Base-by-base conservation (phyloP, 1,284 basidiomycete species). In the Megacollybia platyphylla region DNA sequence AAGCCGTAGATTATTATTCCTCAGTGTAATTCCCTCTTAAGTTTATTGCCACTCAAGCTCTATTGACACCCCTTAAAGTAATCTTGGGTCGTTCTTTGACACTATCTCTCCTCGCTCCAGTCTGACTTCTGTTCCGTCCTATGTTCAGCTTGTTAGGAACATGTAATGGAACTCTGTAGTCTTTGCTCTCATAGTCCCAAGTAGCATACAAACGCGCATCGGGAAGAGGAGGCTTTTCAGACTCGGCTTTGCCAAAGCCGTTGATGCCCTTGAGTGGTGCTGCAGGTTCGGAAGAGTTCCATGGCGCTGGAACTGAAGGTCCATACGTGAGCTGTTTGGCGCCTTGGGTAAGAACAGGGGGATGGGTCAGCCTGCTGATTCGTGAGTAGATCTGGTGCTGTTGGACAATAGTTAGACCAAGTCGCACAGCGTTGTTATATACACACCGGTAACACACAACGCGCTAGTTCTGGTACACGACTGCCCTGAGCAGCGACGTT, bases 101-200 rank as follows among this genome's bases (percentile, higher is more conserved):
- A 24, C 20, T 24, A 5, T 24, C 20, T 5, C 20, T 24, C 20
- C 20, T 24, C 20, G 20, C 20, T 24, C 4, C 20, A 3, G 20
- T 24, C 20, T 24, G 20, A 24, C 20, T 24, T 5, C 20, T 24
- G 5, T 24, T 24, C 20, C 20, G 20, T 5, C 4, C 5, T 5
- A 24, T 24, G 20, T 24, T 24, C 20, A 24, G 20, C 20, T 24
- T 24, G 20, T 24, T 24, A 3, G 20, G 20, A 24, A 39, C 10
- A 17, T 34, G 45, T 36, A 77, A 52, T n/a, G 73, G 64, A n/a
- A 72, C 65, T 44, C 64, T 65, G 54, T 65, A 79, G 47, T 72
- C 73, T 59, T 83, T 84, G 36, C 60, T 54, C 51, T 87, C 82
- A 48, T 73, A 80, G 43, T 82, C 78, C 83, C 83, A 87, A 15